phyloP scores from a whole-genome alignment of 1,284 basidiomycete species.

The Ustilago curta region DNA sequence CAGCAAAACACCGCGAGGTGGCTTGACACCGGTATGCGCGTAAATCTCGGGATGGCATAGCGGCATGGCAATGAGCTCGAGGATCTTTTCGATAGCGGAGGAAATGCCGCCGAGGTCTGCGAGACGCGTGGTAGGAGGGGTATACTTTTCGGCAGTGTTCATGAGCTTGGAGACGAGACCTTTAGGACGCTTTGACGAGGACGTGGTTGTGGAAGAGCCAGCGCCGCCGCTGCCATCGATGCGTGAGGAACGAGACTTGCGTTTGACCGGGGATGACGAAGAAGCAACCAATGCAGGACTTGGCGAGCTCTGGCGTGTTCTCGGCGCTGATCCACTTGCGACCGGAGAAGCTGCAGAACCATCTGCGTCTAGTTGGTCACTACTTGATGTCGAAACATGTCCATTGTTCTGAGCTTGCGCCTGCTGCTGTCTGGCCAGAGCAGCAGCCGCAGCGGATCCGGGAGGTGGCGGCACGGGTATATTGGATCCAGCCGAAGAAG shows the following conservation, averaged over 20 bases:
- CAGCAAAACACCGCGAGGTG: constrained; percentile 91
- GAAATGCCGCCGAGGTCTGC: constrained; percentile 90
- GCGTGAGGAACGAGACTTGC: constrained; percentile 57
- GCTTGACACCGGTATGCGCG: constrained; percentile 88
- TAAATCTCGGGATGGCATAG: constrained; percentile 96
- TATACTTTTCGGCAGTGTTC: constrained; percentile 55
- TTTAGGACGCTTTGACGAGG: constrained; percentile 45
- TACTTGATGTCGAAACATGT: constrained; percentile 11
- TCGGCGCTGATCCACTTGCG: constrained; percentile 33
- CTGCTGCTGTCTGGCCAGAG: constrained; percentile 37
- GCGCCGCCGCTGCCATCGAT: constrained; percentile 22
- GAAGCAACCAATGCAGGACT: constrained; percentile 15
- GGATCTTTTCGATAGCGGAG: constrained; percentile 86
- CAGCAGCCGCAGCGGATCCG: constrained; percentile 58
- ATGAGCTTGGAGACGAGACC: constrained; percentile 32
- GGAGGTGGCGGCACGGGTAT: constrained; percentile 54
- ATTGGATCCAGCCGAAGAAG: constrained; percentile 32
- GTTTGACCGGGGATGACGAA: constrained; percentile 43
- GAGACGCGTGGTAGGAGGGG: constrained; percentile 76
- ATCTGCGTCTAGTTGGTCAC: constrained; percentile 4
- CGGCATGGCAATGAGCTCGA: constrained; percentile 95
- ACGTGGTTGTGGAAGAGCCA: constrained; percentile 15
- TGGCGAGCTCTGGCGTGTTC: constrained; percentile 48
- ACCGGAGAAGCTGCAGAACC: constrained; percentile 15
- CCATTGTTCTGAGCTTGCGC: constrained; percentile 36